phyloP scores from a whole-genome alignment of 257 asterid species.

The Plantago major region DNA sequence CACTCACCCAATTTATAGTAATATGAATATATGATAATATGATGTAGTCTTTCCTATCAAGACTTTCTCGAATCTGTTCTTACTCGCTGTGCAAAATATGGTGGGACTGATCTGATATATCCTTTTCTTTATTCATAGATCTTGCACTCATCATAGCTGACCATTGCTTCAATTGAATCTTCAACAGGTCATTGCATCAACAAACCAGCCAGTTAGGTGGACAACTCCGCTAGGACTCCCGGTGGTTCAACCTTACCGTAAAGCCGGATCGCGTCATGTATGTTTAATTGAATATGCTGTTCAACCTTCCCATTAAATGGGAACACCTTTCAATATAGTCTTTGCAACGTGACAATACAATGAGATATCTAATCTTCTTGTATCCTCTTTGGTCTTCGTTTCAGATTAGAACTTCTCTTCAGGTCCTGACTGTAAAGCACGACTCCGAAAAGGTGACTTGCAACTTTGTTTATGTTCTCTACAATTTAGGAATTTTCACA shows the following conservation, averaged over 20 bases:
- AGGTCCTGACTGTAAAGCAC: constrained; percentile 68
- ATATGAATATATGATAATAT: no score
- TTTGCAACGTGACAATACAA: neutral
- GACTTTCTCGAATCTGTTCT: no score
- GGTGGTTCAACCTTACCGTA: constrained; percentile 96
- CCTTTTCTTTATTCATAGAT: no score
- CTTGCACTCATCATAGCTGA: no score
- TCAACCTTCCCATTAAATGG: constrained; percentile 1
- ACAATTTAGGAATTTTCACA: neutral
- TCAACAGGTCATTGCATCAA: constrained; percentile 76
- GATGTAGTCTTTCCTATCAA: no score
- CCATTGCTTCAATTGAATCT: constrained; percentile 12
- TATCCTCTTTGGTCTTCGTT: constrained; percentile 20
- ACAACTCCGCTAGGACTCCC: constrained; percentile 99
- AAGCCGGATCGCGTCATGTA: constrained; percentile 63
- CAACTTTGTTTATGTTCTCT: constrained; percentile 13
- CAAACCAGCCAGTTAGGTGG: constrained; percentile 89
- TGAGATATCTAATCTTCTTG: constrained; percentile 2
- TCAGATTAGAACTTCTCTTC: constrained; percentile 95
- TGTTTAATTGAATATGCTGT: constrained; percentile 23
- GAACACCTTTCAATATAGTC: neutral
- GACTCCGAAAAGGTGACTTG: constrained; percentile 74
- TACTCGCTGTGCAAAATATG: no score
- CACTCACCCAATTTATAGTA: no score
- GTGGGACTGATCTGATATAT: no score